These are phyloP conservation scores for Aureobasidium mangrovei DNA, from an alignment of 2,329 filamentous ascomycete genomes.

Conservation along the genomic window DNA sequence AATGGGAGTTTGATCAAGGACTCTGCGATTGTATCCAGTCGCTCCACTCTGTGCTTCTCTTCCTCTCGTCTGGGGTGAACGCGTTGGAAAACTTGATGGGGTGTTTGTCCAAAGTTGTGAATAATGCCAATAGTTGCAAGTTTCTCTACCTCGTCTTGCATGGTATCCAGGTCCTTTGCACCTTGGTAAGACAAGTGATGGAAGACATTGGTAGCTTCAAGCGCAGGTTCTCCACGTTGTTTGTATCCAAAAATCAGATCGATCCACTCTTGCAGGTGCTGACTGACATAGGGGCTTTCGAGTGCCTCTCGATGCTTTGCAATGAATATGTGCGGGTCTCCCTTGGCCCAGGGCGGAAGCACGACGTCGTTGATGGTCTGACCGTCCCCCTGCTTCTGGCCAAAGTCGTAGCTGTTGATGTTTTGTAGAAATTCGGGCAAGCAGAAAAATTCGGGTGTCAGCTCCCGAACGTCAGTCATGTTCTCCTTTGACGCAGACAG, in stretches of 20 bases:
- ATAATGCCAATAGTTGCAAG: conserved; percentile 90
- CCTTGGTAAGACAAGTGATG: conserved; percentile 93
- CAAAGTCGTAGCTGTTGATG: conserved; percentile 89
- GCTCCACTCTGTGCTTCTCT: conserved; percentile 50
- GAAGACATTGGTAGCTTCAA: conserved; percentile 91
- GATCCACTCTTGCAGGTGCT: conserved; percentile 88
- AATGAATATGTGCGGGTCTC: conserved; percentile 91
- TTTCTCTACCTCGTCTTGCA: conserved; percentile 78
- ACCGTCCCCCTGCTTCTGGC: conserved; percentile 69
- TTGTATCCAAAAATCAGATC: conserved; percentile 92
- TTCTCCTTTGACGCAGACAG: conserved; percentile 79
- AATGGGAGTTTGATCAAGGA: conserved; percentile 70
- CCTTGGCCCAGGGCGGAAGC: conserved; percentile 94
- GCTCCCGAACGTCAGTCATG: conserved; percentile 86
- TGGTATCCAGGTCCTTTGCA: conserved; percentile 83
- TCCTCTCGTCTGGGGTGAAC: conserved; percentile 65
- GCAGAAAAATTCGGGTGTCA: conserved; percentile 97
- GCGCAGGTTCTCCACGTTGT: conserved; percentile 82
- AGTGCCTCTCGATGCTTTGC: conserved; percentile 91
- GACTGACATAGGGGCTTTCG: conserved; percentile 85
- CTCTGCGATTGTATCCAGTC: conserved; percentile 70
- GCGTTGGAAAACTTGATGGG: conserved; percentile 82
- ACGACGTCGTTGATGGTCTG: conserved; percentile 75
- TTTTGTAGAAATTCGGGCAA: conserved; percentile 93
- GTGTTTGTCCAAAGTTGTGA: conserved; percentile 97